A percentile compares a stretch with the other conserved stretches of the same genome.
phyloP scores from a whole-genome alignment of 2,329 filamentous ascomycete species.

The Stemphylium vesicarium region DNA sequence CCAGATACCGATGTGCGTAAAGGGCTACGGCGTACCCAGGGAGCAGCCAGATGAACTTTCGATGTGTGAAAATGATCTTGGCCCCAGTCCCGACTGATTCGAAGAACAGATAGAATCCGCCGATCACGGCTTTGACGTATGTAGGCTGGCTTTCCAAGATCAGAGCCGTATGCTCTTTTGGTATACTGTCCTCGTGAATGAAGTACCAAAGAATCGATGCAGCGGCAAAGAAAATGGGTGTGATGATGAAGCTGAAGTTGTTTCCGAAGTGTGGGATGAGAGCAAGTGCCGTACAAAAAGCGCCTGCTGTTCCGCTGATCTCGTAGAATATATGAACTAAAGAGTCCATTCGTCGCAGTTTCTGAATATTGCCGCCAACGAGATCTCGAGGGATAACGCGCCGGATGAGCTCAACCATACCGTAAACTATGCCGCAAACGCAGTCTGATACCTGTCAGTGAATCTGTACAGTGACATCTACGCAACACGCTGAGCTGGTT shows the following conservation, averaged over 20 bases:
- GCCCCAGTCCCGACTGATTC: conserved; percentile 56
- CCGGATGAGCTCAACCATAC: conserved; percentile 61
- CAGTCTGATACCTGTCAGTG: conserved; percentile 27
- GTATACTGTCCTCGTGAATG: conserved; percentile 51
- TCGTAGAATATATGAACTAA: conserved; percentile 58
- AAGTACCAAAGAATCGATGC: conserved; percentile 56
- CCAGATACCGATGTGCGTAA: conserved; percentile 59
- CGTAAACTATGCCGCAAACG: conserved; percentile 41
- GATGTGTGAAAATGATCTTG: conserved; percentile 55
- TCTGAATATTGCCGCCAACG: conserved; percentile 59
- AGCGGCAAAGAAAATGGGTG: conserved; percentile 55
- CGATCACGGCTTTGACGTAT: conserved; percentile 49
- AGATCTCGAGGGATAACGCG: conserved; percentile 60
- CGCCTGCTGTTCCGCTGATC: conserved; percentile 56
- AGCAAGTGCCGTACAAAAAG: conserved; percentile 57
- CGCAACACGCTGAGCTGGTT: too few species aligned
- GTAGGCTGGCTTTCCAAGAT: conserved; percentile 36
- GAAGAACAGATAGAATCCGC: conserved; percentile 54
- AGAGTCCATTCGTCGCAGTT: conserved; percentile 56
- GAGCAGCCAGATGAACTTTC: conserved; percentile 59
- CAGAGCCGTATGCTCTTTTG: conserved; percentile 25
- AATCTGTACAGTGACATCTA: background rate
- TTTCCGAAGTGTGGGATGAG: conserved; percentile 59
- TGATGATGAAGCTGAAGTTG: conserved; percentile 60
- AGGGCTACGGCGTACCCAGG: conserved; percentile 58